These are phyloP conservation scores for Cucurbitaria berberidis DNA, from an alignment of 2,329 filamentous ascomycete species.

Conservation along the genomic window DNA sequence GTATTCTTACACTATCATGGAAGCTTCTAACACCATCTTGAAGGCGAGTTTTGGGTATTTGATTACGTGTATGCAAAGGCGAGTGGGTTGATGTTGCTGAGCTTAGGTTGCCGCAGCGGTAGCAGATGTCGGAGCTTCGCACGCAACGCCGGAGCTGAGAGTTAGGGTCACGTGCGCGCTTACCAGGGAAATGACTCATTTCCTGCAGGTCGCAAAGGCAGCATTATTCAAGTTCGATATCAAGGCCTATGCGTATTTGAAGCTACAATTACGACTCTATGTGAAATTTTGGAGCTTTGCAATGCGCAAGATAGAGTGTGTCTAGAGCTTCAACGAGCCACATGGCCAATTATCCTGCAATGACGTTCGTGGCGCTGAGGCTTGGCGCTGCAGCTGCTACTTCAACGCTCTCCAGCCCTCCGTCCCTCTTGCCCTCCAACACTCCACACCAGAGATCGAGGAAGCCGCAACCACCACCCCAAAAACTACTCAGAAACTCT, in stretches of 20 bases:
- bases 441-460: conserved; percentile 18
- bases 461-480: conserved; percentile 20
- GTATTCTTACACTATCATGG: conserved; percentile 79
- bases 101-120: conserved; percentile 26
- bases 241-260: neutral
- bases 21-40: conserved; percentile 98
- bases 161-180: neutral
- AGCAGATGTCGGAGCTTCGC: conserved; percentile 29
- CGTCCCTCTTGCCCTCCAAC: conserved; percentile 22
- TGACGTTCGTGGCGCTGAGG: neutral
- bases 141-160: conserved; percentile 15
- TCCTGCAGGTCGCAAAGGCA: neutral
- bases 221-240: neutral
- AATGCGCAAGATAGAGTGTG: too few species aligned
- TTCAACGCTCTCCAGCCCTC: neutral
- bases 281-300: neutral
- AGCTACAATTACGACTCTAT: neutral
- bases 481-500: conserved; percentile 5
- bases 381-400: conserved; percentile 10
- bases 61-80: conserved; percentile 11
- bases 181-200: neutral
- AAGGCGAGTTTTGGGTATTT: conserved; percentile 29
- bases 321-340: too few species aligned
- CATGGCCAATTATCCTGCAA: neutral
- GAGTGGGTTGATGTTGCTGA: conserved; percentile 27